phyloP scores from a whole-genome alignment of 2,329 filamentous ascomycete genomes.

The Davidsoniella virescens region DNA sequence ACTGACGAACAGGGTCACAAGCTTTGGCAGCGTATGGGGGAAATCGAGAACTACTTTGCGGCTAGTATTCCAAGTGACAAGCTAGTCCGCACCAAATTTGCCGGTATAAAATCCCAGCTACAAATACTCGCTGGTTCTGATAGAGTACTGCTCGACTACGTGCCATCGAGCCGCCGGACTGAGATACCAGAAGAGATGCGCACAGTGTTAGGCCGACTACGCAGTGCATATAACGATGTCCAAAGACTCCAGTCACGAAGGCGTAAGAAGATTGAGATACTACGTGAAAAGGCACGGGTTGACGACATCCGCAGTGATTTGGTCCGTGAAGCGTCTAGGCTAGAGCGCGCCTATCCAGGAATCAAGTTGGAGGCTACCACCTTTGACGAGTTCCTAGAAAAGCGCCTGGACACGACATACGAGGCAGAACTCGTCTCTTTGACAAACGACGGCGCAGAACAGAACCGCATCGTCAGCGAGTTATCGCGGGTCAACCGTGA shows the following conservation, averaged over 20 bases:
- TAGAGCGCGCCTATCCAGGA: slow-evolving; percentile 75
- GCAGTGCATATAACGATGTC: slow-evolving; percentile 72
- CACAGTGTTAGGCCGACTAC: slow-evolving; percentile 57
- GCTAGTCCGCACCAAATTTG: slow-evolving; percentile 61
- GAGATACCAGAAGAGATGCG: slow-evolving; percentile 70
- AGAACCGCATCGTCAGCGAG: slow-evolving; percentile 52
- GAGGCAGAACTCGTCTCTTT: slow-evolving; percentile 60
- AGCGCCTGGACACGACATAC: slow-evolving; percentile 58
- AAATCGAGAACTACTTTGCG: slow-evolving; percentile 78
- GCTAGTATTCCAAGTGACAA: slow-evolving; percentile 39
- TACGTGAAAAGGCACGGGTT: slow-evolving; percentile 62
- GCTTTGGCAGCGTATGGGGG: slow-evolving; percentile 55
- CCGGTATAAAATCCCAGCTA: slow-evolving; percentile 57
- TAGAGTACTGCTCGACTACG: slow-evolving; percentile 68
- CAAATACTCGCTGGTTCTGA: slow-evolving; percentile 64
- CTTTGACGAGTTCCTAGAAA: slow-evolving; percentile 83
- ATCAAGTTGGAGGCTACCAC: slow-evolving; percentile 74
- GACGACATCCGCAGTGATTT: slow-evolving; percentile 85
- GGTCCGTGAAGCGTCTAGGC: slow-evolving; percentile 61
- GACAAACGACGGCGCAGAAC: slow-evolving; percentile 56
- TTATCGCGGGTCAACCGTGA: slow-evolving; percentile 61
- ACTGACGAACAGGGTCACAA: slow-evolving; percentile 50
- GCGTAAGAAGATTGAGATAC: slow-evolving; percentile 58
- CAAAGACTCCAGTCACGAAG: slow-evolving; percentile 67
- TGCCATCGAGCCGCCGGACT: slow-evolving; percentile 68